These are phyloP conservation scores for Gaertneriomyces semiglobifer DNA, from an alignment of 192 early-diverging fungal genomes.

Conservation along the genomic window DNA sequence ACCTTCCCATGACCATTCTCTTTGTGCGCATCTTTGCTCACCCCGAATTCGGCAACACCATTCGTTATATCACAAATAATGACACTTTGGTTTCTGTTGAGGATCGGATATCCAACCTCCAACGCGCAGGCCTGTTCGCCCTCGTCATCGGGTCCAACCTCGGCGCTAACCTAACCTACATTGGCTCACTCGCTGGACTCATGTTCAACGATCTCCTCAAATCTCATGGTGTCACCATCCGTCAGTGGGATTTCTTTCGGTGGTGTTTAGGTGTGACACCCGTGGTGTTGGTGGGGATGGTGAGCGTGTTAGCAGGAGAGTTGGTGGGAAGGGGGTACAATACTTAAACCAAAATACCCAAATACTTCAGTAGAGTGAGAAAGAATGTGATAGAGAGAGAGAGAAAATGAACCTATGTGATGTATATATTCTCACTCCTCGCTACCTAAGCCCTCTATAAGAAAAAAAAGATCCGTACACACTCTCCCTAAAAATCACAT, in stretches of 20 bases:
- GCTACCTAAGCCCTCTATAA: too few relatives aligned
- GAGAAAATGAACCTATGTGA: too few relatives aligned
- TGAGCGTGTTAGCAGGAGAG: constrained; percentile 52
- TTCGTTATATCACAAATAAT: constrained; percentile 4
- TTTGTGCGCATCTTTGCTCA: constrained; percentile 70
- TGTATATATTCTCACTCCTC: too few relatives aligned
- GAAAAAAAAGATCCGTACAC: too few relatives aligned
- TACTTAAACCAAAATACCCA: not conserved
- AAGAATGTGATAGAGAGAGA: too few relatives aligned
- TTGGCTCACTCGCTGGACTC: constrained; percentile 74
- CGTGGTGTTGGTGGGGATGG: constrained; percentile 42
- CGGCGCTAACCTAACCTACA: constrained; percentile 74
- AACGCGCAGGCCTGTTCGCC: constrained; percentile 64
- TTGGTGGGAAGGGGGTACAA: constrained; percentile 31
- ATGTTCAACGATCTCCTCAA: constrained; percentile 41
- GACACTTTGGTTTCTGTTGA: constrained; percentile 5
- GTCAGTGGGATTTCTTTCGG: constrained; percentile 52
- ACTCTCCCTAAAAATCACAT: too few relatives aligned
- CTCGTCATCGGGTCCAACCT: constrained; percentile 75
- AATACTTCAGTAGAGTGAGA: too few relatives aligned
- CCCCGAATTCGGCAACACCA: constrained; percentile 50
- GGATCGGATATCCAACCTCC: constrained; percentile 7
- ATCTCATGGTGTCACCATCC: constrained; percentile 27
- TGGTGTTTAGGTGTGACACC: constrained; percentile 63
- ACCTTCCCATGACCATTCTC: constrained; percentile 83